These are phyloP conservation scores for Lachnellula hyalina DNA, from an alignment of 2,329 filamentous ascomycete genomes.

Conservation along the genomic window DNA sequence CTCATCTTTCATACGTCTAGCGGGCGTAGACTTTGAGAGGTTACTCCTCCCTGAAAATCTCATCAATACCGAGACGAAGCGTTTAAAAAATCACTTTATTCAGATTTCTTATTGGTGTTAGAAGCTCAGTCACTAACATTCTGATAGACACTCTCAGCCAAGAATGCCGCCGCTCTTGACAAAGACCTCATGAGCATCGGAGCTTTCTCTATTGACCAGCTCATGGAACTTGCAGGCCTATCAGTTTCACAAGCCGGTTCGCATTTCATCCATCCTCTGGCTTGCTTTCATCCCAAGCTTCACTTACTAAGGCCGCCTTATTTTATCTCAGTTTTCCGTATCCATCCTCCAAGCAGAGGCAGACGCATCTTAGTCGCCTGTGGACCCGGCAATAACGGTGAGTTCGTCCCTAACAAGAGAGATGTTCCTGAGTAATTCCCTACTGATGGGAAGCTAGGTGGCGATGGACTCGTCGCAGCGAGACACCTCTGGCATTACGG, in stretches of 20 bases:
- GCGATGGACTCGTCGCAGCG: slow-evolving; percentile 90
- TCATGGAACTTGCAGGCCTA: slow-evolving; percentile 94
- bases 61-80: no score
- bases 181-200: slow-evolving; percentile 86
- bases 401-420: slow-evolving; percentile 11
- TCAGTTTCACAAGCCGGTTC: slow-evolving; percentile 85
- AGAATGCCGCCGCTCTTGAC: slow-evolving; percentile 83
- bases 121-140: neutral
- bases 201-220: slow-evolving; percentile 88
- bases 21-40: no score
- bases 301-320: neutral
- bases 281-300: neutral
- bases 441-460: slow-evolving; percentile 48
- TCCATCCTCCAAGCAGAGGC: slow-evolving; percentile 71
- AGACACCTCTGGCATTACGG: slow-evolving; percentile 89
- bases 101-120: no score
- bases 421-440: neutral
- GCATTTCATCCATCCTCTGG: slow-evolving; percentile 18
- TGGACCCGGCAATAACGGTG: slow-evolving; percentile 72
- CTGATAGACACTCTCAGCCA: slow-evolving; percentile 72
- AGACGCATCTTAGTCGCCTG: slow-evolving; percentile 80
- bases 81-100: neutral
- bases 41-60: no score
- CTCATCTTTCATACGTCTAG: no score
- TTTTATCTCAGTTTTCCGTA: slow-evolving; percentile 60